A percentile compares a stretch with the other conserved stretches of the same genome.
Conservation (phyloP, 73 alveolate genomes). For the Tetrahymena thermophila region DNA sequence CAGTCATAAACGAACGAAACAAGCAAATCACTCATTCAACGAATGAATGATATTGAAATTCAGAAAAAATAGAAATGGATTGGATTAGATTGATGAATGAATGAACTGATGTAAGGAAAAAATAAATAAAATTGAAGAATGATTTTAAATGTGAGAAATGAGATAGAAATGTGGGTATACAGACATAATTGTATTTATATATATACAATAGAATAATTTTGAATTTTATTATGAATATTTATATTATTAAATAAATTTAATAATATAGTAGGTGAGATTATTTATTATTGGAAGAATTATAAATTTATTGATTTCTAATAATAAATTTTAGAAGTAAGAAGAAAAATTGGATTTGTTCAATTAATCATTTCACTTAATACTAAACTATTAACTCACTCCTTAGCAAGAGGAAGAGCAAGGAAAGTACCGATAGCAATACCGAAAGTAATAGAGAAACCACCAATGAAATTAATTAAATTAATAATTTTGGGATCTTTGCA, state of each 20-base stretch:
- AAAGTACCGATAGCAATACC: constrained; percentile 37
- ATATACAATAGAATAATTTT: not conserved
- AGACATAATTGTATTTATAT: not conserved
- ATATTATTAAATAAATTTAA: no score
- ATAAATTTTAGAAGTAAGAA: not conserved
- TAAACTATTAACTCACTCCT: not conserved
- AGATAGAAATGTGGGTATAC: not conserved
- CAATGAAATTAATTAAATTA: constrained; percentile 15
- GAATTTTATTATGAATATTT: no score
- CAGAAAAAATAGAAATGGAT: no score
- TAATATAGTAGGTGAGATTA: not conserved
- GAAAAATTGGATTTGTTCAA: no score
- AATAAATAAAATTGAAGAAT: not conserved
- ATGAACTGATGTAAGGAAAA: not conserved
- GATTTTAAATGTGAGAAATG: not conserved
- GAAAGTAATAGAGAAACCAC: constrained; percentile 27
- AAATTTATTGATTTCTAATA: no score
- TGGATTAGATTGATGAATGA: no score
- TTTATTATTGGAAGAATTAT: not conserved
- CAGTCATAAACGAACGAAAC: no score
- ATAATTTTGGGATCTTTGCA: not conserved
- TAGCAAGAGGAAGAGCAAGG: constrained; percentile 27
- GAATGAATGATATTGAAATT: no score
- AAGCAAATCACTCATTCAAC: no score
- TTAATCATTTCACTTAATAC: no score